Base-by-base conservation (phyloP, 495 filamentous ascomycete species). In the Collariella sp. region DNA sequence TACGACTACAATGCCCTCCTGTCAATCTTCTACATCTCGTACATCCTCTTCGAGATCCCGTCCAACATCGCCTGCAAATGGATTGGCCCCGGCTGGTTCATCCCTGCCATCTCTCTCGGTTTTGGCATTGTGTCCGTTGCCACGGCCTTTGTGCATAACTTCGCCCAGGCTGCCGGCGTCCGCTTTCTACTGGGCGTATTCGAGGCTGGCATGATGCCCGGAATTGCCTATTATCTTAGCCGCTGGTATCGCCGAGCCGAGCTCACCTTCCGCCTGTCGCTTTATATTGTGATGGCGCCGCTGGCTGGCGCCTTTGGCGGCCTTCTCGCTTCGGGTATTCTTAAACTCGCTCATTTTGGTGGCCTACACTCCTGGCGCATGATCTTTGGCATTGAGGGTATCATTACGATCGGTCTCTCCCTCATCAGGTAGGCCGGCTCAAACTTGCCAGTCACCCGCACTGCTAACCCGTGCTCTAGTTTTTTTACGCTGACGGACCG, bases 211-310 rank as follows among this genome's bases (percentile, higher is more conserved):
- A 75, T 89, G 73, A 61, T 88, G 63, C 85, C 84, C n/a, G 83
- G 84, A 6, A 85, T 86, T 16, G 80, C 81, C 1, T 88, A 87
- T 66, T 87, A 87, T 55, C 61, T 89, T 5, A 83, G 80, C 0
- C 73, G 83, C 20, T 88, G 83, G 83, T 88, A 87, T 57, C 75
- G 82, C 16, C 74, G 83, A 40, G 76, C 76, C 58, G 85, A 88
- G 66, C 67, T 87, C 10, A 76, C 81, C 5, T 84, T 85, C 66
- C 80, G 84, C 67, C 76, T 90, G 19, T 78, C 83, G 1, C 68
- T 90, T 2, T 89, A 87, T 69, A 85, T 88, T 60, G 83, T 83
- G 40, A 84, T 81, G 82, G 79, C 83, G 0, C 82, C 83, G 12
- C 69, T 88, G 4, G 82, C 83, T 0, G 83, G 83, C 26, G 84